phyloP scores from a whole-genome alignment of 31 red algal species.

The Endocladia muricata region DNA sequence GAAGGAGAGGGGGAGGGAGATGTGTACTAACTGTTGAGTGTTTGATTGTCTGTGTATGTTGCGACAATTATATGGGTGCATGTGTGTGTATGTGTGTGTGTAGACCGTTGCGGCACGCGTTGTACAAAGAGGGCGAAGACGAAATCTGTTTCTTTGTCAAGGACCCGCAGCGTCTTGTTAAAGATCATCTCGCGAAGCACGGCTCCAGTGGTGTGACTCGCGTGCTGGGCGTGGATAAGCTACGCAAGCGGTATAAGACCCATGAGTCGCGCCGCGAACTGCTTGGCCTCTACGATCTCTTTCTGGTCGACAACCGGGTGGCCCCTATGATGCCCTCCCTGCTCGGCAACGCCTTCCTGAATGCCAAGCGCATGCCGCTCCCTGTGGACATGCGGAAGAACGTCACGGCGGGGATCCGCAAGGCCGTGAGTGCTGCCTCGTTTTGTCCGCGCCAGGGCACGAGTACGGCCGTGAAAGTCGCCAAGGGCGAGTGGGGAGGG shows the following conservation, averaged over 20 bases:
- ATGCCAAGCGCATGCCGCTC: slow-evolving; percentile 56
- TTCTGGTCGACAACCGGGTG: slow-evolving; percentile 80
- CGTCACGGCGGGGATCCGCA: slow-evolving; percentile 8
- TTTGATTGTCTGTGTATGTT: not conserved
- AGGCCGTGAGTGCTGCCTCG: slow-evolving; percentile 17
- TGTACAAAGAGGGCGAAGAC: slow-evolving; percentile 38
- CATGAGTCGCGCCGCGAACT: slow-evolving; percentile 78
- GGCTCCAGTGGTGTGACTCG: slow-evolving; percentile 39
- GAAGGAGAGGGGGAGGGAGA: too few relatives aligned
- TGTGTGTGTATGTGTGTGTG: not conserved
- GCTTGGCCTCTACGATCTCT: slow-evolving; percentile 58
- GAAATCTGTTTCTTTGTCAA: slow-evolving; percentile 89
- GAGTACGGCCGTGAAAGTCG: slow-evolving; percentile 18
- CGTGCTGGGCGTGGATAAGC: slow-evolving; percentile 75
- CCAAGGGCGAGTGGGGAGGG: not conserved
- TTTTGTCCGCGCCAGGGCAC: slow-evolving; percentile 44
- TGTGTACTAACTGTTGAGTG: not conserved
- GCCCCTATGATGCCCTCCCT: slow-evolving; percentile 71
- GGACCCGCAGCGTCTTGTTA: slow-evolving; percentile 71
- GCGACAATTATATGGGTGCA: not conserved
- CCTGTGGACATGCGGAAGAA: slow-evolving; percentile 32
- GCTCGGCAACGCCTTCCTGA: slow-evolving; percentile 56
- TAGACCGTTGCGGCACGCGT: slow-evolving; percentile 41
- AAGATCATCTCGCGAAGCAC: slow-evolving; percentile 63
- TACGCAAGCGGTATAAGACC: slow-evolving; percentile 72